A percentile compares a stretch with the other conserved stretches of the same genome.
Conservation (phyloP, 176 grass and related monocot species). For the Saccharum officinarum region DNA sequence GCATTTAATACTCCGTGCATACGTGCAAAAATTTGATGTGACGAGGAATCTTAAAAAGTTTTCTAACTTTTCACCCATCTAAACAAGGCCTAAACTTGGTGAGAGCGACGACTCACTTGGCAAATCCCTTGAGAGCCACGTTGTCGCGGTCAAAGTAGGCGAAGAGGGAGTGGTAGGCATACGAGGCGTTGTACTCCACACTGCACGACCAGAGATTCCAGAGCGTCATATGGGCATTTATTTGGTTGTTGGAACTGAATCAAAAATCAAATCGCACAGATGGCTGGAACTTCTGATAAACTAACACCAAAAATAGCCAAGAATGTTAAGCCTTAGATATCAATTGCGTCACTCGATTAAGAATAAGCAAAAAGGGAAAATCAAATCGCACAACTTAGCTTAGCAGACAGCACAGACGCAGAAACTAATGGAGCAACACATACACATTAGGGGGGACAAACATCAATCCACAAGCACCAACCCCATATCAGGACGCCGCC, state of each 20-base stretch:
- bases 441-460: not conserved
- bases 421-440: not conserved
- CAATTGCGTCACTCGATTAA: not conserved
- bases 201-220: conserved; percentile 33
- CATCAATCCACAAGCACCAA: not conserved
- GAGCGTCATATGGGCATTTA: not conserved
- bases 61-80: too few relatives aligned
- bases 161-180: conserved; percentile 91
- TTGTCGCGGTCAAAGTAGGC: conserved; percentile 95
- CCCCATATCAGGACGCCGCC: not conserved
- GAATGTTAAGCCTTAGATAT: not conserved
- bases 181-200: conserved; percentile 88
- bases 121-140: conserved; percentile 78
- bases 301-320: not conserved
- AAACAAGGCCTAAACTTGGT: too few relatives aligned
- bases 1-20: too few relatives aligned
- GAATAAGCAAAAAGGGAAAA: not conserved
- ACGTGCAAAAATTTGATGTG: too few relatives aligned
- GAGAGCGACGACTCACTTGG: conserved; percentile 52
- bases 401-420: not conserved
- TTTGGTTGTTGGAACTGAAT: not conserved
- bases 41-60: too few relatives aligned
- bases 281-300: not conserved
- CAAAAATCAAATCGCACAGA: not conserved
- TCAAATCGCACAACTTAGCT: not conserved